Percentiles rank a stretch among this genome's conserved stretches.
Conservation (phyloP, 2,329 filamentous ascomycete species). For the Trichophyton schoenleinii region DNA sequence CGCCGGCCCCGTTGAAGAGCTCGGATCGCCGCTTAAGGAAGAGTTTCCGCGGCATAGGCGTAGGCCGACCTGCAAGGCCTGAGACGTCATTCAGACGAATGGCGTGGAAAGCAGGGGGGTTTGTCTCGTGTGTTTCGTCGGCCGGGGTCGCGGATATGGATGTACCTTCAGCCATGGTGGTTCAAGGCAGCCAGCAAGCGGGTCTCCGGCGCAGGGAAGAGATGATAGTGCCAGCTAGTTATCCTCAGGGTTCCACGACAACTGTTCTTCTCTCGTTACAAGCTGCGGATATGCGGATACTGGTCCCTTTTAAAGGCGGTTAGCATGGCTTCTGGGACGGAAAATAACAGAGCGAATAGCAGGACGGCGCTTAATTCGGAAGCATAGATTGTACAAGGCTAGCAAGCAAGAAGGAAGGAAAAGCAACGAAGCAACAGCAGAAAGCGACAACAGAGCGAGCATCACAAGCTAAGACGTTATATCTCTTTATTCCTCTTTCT, state of each 20-base stretch:
- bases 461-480: too few relatives aligned
- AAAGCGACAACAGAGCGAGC: too few relatives aligned
- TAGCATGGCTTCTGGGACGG: background rate
- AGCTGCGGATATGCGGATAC: background rate
- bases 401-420: background rate
- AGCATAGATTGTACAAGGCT: background rate
- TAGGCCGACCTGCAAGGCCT: background rate
- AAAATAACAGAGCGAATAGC: background rate
- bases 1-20: background rate
- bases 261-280: background rate
- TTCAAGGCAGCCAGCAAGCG: background rate
- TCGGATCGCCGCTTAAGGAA: background rate
- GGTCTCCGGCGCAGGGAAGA: background rate
- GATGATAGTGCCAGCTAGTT: background rate
- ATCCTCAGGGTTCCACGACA: background rate
- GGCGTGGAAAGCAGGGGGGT: background rate
- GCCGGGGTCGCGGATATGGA: conserved; percentile 2
- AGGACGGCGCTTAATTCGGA: background rate
- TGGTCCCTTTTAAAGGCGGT: background rate
- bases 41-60: background rate
- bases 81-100: conserved; percentile 1
- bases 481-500: background rate
- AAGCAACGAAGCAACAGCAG: too few relatives aligned
- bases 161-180: conserved; percentile 1
- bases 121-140: background rate